Base-by-base conservation (phyloP, 139 green algal genomes). In the Chlorella sp. region DNA sequence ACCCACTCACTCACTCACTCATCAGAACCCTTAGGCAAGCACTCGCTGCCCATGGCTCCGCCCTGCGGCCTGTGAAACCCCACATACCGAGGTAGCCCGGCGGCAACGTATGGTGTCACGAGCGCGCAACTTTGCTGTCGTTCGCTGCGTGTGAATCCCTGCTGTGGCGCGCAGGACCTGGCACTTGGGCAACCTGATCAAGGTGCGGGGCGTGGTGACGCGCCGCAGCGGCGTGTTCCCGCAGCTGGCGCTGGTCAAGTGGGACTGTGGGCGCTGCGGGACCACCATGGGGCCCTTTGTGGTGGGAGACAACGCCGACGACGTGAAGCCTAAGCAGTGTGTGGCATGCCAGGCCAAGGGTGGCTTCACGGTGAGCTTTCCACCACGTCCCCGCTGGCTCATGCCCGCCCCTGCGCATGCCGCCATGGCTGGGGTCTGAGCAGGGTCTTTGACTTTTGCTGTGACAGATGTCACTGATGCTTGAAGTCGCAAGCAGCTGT, bases 211-310 rank as follows among this genome's bases (percentile, higher is more conserved):
- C 69, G 95, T 99, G 61, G 93, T 99, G 2, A 98, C 94, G 0
- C 85, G 95, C 32, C 89, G 95, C 70, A 98, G 92, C 4, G 90
- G 93, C 32, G 94, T 99, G 35, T 99, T 97, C 87, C 95, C 95
- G 2, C 95, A 99, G 92, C 88, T 99, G 67, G 77, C 88, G 61
- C 50, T 89, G 35, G 84, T 98, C 26, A 89, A 88, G 73, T 99
- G 89, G 82, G 88, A 97, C 81, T 99, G 95, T 85, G 62, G 60
- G 26, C 89, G 88, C 78, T 99, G 95, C 79, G 86, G 89, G 10
- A 87, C 88, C 70, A 49, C 91, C 35, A 75, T 97, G 63, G 95
- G 95, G 0, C 95, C 95, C 27, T 98, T 97, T 55, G 10, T 26
- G 42, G 10, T 55, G 10, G 17, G 42, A 17, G 42, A 55, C 10